Conservation (phyloP, 2,329 filamentous ascomycete genomes). For the Fusarium aywerte region DNA sequence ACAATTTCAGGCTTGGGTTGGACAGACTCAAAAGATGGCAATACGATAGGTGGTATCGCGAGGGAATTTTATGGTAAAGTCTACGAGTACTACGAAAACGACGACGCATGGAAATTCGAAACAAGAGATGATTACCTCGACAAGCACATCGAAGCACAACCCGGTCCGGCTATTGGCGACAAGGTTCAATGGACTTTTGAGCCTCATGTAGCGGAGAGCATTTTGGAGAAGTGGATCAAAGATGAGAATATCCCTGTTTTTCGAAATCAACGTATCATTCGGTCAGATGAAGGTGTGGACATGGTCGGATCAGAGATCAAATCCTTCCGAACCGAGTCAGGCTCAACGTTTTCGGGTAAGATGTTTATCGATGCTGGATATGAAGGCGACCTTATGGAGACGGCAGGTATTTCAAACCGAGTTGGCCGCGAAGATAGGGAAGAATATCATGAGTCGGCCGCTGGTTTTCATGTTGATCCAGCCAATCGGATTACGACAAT, state of each 20-base stretch:
- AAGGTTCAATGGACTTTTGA: constrained; percentile 40
- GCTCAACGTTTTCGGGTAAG: constrained; percentile 19
- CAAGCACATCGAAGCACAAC: constrained; percentile 27
- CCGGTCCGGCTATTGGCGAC: constrained; percentile 27
- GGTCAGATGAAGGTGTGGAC: constrained; percentile 3
- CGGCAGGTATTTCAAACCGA: constrained; percentile 31
- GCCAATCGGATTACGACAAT: constrained; percentile 4
- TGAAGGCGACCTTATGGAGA: constrained; percentile 37
- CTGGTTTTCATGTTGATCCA: constrained; percentile 19
- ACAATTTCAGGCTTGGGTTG: constrained; percentile 34
- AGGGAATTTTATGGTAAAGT: constrained; percentile 33
- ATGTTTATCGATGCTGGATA: constrained; percentile 39
- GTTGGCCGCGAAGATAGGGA: constrained; percentile 26
- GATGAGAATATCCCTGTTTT: constrained; percentile 32
- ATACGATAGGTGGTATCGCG: constrained; percentile 35
- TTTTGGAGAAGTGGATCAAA: constrained; percentile 33
- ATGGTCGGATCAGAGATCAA: constrained; percentile 16
- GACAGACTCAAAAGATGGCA: constrained; percentile 39
- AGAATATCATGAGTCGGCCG: constrained; percentile 28
- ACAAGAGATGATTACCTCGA: constrained; percentile 24
- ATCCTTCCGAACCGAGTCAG: constrained; percentile 23
- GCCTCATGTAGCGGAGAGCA: constrained; percentile 31
- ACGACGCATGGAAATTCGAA: constrained; percentile 1
- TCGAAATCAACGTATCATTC: constrained; percentile 25
- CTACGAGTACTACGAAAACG: constrained; percentile 25